Percentiles rank a stretch among this genome's conserved stretches.
Conservation (phyloP, 2,329 filamentous ascomycete species). For the Colletotrichum magnum region DNA sequence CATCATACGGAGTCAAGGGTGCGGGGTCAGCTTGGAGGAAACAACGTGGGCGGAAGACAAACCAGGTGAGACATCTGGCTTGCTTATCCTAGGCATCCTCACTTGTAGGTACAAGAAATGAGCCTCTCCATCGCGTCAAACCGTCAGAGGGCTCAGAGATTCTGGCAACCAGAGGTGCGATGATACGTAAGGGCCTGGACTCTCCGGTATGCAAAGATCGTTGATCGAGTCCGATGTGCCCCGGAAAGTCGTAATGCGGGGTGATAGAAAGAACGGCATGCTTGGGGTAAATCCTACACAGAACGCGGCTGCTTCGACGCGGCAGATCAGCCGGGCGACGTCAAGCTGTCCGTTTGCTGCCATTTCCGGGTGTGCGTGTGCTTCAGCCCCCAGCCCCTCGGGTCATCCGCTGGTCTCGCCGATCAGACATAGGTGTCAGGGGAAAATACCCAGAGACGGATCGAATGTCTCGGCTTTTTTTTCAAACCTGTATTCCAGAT, state of each 20-base stretch:
- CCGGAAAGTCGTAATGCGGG: neutral
- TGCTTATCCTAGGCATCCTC: neutral
- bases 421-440: neutral
- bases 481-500: neutral
- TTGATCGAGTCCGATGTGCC: neutral
- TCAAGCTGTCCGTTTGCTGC: neutral
- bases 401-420: neutral
- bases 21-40: conserved; percentile 1
- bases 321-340: neutral
- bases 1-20: neutral
- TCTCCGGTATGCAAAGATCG: neutral
- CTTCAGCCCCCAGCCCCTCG: neutral
- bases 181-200: too few relatives aligned
- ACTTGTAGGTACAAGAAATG: too few relatives aligned
- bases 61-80: neutral
- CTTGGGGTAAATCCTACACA: neutral
- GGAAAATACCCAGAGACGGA: neutral
- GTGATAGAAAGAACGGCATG: neutral
- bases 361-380: neutral
- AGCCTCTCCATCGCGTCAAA: too few relatives aligned
- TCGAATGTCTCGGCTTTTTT: neutral
- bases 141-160: too few relatives aligned
- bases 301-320: neutral
- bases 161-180: too few relatives aligned
- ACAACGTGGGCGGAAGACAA: neutral